Base-by-base conservation (phyloP, 306 rosid species). In the Rosa multiflora region DNA sequence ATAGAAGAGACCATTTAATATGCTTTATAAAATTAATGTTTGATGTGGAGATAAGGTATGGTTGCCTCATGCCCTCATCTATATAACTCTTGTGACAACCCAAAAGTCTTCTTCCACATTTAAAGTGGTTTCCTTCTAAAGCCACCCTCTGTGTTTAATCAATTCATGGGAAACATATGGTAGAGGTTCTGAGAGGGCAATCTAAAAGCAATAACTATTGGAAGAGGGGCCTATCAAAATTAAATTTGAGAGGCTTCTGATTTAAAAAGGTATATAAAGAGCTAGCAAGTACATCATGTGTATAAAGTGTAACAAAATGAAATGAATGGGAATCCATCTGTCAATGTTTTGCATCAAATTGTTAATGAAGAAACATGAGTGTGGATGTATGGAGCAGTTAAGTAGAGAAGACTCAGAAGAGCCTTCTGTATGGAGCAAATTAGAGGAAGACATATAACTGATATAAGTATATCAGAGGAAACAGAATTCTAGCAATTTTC, bases 41-140 rank as follows among this genome's bases (percentile, higher is more conserved):
- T 15, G 80, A 70, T 70, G 75, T 76, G 63, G 74, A 81, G 82
- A 79, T 59, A 79, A 70, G 80, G 76, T 44, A 74, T 85, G 91
- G 82, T 81, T 78, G 81, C 85, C 84, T 78, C 86, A 83, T 81
- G 78, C 78, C 72, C 21, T 64, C 44, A 35, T 64, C 35, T 64
- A 56, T 32, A 67, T 7, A 46, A 59, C 80, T 78, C 85, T 67
- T 77, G 68, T 71, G 86, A 91, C 97, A 89, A 66, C 91, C 82
- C 70, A 71, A 76, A 85, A 85, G 90, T 86, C 83, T 83, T 70
- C 49, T 40, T 67, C 48, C 72, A 32, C 66, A 59, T 67, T 51
- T 70, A 86, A 82, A 76, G 86, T 85, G 68, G 88, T 67, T 74
- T 82, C 87, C 83, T 76, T 85, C 79, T 67, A 81, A 89, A 86